Conservation (phyloP, 176 grass and related monocot genomes). For the Carex parvula region DNA sequence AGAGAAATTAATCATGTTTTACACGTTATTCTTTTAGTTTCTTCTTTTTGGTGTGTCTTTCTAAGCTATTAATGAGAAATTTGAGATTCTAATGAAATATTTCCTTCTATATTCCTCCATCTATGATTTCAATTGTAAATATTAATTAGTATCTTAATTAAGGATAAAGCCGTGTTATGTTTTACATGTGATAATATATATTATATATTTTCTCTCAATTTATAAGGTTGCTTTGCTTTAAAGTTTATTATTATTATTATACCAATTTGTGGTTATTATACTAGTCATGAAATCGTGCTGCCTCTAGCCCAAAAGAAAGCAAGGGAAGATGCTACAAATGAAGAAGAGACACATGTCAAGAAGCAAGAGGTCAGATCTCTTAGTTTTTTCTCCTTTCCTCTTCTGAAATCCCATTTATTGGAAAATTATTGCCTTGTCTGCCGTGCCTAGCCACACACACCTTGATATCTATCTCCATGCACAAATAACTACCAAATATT, state of each 20-base stretch:
- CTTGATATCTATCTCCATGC: conserved; percentile 17
- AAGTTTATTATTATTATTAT: background rate
- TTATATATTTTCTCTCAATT: background rate
- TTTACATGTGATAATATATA: conserved; percentile 35
- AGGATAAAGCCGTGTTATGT: background rate
- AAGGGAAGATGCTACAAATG: conserved; percentile 18
- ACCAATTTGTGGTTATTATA: background rate
- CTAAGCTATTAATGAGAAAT: conserved; percentile 15
- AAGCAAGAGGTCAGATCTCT: conserved; percentile 27
- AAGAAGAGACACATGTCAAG: conserved; percentile 27
- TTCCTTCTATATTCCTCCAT: conserved; percentile 13
- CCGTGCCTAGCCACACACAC: conserved; percentile 15
- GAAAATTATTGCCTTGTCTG: conserved; percentile 35
- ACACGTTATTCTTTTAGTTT: conserved; percentile 15
- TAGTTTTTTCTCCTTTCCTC: conserved; percentile 22
- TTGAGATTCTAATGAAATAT: conserved; percentile 29
- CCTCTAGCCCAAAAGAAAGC: conserved; percentile 13
- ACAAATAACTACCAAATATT: conserved; percentile 13
- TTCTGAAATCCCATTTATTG: conserved; percentile 30
- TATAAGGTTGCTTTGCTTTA: background rate
- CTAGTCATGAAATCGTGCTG: background rate
- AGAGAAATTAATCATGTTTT: conserved; percentile 25
- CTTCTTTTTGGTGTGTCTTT: background rate
- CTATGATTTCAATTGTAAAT: conserved; percentile 32
- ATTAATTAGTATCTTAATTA: conserved; percentile 15